phyloP scores from a whole-genome alignment of 441 rosid species.

The Euphorbia celastroides region DNA sequence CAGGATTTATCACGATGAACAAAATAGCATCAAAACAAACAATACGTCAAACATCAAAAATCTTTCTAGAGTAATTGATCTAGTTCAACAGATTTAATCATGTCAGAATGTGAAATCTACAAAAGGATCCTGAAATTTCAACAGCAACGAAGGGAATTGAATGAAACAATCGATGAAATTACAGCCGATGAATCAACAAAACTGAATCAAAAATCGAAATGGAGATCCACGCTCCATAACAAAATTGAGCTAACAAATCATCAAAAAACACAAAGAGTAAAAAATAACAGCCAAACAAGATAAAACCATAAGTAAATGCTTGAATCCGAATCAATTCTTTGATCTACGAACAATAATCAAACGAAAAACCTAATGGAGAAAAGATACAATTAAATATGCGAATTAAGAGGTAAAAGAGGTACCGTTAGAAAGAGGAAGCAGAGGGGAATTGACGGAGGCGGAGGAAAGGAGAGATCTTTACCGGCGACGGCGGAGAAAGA shows the following conservation, averaged over 20 bases:
- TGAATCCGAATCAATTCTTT: no score
- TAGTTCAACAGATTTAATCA: not conserved
- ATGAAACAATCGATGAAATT: not conserved
- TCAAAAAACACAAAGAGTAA: not conserved
- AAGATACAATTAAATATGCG: not conserved
- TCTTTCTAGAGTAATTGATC: not conserved
- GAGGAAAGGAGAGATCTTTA: not conserved
- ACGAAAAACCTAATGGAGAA: not conserved
- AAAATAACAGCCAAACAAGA: not conserved
- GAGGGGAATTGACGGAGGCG: not conserved
- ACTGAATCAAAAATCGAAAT: not conserved
- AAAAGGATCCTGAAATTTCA: not conserved
- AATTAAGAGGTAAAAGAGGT: slow-evolving; percentile 2
- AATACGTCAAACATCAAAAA: not conserved
- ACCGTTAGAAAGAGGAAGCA: slow-evolving; percentile 11
- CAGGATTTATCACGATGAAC: not conserved
- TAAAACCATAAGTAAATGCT: not conserved
- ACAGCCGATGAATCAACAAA: not conserved
- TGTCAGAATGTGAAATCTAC: not conserved
- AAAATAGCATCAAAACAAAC: not conserved
- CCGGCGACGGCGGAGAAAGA: not conserved
- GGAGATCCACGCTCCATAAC: not conserved
- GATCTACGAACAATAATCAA: not conserved
- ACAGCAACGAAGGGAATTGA: not conserved
- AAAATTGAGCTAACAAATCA: not conserved